Percentiles rank a stretch among this genome's conserved stretches.
Evolutionary conservation across 164 flowering plant species (phyloP).

Genomic region (Kingdonia uniflora): DNA sequence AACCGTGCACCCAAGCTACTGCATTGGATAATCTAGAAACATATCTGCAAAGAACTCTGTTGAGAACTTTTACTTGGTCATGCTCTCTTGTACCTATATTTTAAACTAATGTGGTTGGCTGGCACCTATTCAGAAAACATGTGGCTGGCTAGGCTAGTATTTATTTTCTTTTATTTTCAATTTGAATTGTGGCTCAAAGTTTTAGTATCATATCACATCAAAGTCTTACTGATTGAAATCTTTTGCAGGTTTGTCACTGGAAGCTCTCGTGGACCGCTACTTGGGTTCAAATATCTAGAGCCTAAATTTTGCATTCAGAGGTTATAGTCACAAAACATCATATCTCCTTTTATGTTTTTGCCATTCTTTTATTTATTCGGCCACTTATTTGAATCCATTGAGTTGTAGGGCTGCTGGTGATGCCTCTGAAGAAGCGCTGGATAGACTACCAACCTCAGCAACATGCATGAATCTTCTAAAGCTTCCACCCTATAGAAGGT

Average conservation of each 20-base stretch:
- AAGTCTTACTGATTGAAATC: not conserved
- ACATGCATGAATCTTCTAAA: conserved; percentile 99
- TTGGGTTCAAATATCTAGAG: conserved; percentile 84
- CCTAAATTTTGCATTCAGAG: conserved; percentile 92
- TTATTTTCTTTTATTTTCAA: too few relatives aligned
- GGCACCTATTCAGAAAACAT: too few relatives aligned
- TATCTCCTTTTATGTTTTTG: not conserved
- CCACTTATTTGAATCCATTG: conserved; percentile 6
- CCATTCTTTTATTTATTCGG: not conserved
- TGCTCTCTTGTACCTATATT: too few relatives aligned
- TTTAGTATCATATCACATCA: too few relatives aligned
- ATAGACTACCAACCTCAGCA: conserved; percentile 89
- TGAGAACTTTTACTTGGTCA: too few relatives aligned
- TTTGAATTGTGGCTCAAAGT: too few relatives aligned
- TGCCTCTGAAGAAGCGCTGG: conserved; percentile 78
- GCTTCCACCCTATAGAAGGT: conserved; percentile 97
- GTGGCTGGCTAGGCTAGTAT: too few relatives aligned
- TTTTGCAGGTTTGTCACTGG: conserved; percentile 88
- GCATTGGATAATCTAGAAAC: too few relatives aligned
- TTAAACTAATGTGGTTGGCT: too few relatives aligned
- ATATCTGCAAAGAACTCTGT: too few relatives aligned
- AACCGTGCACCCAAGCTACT: too few relatives aligned
- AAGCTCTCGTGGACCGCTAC: conserved; percentile 95
- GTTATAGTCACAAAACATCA: conserved; percentile 16
- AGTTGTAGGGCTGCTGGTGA: conserved; percentile 64